A percentile compares a stretch with the other conserved stretches of the same genome.
Conservation (phyloP, 805 yeast species). For the Scheffersomyces amazonensis region DNA sequence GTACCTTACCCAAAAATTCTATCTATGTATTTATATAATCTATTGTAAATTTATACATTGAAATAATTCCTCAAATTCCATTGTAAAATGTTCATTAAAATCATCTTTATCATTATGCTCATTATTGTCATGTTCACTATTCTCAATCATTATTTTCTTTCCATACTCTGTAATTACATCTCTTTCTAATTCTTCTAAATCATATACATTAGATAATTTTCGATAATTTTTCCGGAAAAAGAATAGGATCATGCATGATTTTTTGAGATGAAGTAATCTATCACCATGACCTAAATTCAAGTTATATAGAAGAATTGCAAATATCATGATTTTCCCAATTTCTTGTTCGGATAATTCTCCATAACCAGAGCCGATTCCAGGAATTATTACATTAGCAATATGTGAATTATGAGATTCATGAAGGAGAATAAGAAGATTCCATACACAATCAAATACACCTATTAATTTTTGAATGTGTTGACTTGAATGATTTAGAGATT, state of each 20-base stretch:
- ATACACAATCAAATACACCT: slow-evolving; percentile 16
- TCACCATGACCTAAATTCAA: slow-evolving; percentile 3
- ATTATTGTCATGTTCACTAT: neutral
- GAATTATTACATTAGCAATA: slow-evolving; percentile 15
- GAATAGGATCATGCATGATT: slow-evolving; percentile 15
- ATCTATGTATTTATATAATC: too few relatives aligned
- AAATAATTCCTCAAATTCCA: slow-evolving; percentile 12
- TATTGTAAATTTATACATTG: slow-evolving; percentile 8
- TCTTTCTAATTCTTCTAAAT: slow-evolving; percentile 8
- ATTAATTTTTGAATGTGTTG: neutral
- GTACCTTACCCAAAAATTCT: too few relatives aligned
- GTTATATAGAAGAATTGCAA: slow-evolving; percentile 15
- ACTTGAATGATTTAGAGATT: slow-evolving; percentile 2
- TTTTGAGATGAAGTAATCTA: slow-evolving; percentile 9
- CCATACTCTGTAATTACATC: slow-evolving; percentile 9
- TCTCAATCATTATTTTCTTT: neutral
- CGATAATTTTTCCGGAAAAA: slow-evolving; percentile 16
- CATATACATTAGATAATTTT: slow-evolving; percentile 9
- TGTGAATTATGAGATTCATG: neutral
- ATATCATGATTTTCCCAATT: slow-evolving; percentile 17
- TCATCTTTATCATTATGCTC: too few relatives aligned
- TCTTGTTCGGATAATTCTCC: slow-evolving; percentile 14
- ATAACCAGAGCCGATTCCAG: slow-evolving; percentile 26
- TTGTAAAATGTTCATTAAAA: neutral
- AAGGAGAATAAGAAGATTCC: slow-evolving; percentile 16